Percentiles rank a stretch among this genome's conserved stretches.
phyloP scores from a whole-genome alignment of 2,329 filamentous ascomycete species.

The Colletotrichum brevisporum region DNA sequence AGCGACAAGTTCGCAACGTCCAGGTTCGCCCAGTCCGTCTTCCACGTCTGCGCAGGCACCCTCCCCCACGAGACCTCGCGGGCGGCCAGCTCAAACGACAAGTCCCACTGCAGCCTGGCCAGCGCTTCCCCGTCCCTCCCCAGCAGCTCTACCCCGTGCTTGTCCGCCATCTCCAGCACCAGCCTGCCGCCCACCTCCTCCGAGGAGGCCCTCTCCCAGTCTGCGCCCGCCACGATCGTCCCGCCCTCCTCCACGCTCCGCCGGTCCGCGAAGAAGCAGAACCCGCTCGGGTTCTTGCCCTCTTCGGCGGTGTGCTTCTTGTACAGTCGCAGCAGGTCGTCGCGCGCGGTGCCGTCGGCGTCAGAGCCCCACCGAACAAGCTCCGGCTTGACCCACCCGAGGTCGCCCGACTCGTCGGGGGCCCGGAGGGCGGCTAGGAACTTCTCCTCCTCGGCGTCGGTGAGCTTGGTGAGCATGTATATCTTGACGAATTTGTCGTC shows the following conservation, averaged over 20 bases:
- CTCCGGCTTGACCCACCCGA: not conserved
- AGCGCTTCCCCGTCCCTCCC: rapidly evolving
- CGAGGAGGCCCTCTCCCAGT: not conserved
- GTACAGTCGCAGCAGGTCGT: not conserved
- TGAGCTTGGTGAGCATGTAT: not conserved
- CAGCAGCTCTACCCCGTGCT: not conserved
- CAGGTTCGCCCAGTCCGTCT: not conserved
- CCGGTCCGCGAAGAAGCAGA: not conserved
- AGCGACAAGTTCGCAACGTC: not conserved
- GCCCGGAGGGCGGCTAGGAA: not conserved
- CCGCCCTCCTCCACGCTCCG: conserved; percentile 7
- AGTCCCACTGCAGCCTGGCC: not conserved
- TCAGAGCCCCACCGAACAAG: not conserved
- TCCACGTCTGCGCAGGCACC: not conserved
- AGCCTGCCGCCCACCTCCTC: not conserved
- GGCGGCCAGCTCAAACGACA: not conserved
- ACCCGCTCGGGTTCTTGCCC: not conserved
- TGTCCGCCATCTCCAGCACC: not conserved
- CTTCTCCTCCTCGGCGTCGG: not conserved
- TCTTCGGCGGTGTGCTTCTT: not conserved
- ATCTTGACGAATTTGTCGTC: not conserved
- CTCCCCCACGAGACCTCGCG: not conserved
- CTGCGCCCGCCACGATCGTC: not conserved
- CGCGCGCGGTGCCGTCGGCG: not conserved
- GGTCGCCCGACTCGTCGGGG: too few species aligned